Evolutionary conservation across 805 yeast genomes (phyloP), one percentile per base, ranked within the genome.

Genomic region (Kluyveromyces wickerhamii): DNA sequence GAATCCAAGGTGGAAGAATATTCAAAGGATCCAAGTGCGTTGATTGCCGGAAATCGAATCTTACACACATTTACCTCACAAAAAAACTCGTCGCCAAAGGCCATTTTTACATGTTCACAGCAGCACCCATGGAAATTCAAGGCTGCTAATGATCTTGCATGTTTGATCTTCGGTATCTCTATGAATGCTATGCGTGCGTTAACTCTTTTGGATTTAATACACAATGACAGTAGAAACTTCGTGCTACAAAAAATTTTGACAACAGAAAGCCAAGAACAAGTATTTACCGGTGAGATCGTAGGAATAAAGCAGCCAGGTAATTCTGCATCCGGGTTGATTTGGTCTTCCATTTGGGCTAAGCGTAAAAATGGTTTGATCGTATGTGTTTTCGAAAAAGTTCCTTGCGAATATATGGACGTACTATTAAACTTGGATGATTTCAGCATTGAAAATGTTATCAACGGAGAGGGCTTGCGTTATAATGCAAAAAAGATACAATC

Each of bases 281-380:
- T 79, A 0, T 82, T 82, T 51, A 72, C 87, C 2, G 96, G 96
- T 39, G 92, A 84, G 48, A 76, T 87, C 31, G 76, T 86, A 9
- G 95, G 94, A 7, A 80, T 87, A 30, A 65, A 72, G 26, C 70
- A 85, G 45, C 75, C 79, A 10, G 81, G 82, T 12, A 70, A 69
- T 31, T 35, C 41, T 8, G 38, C 34, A 16, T 38, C 48, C 2
- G 70, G 70, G 19, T 63, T 72, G 39, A 82, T 88, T 1, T 79
- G 94, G 82, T 87, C 95, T 8, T 82, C 95, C 0, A 58, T 88
- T 37, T 89, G 96, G 96, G 94, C 92, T 1, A 87, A 87, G 48
- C 65, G 75, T 39, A 76, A 78, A 44, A 79, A 78, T 3, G 73
- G 73, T 28, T 58, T 83, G 36, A 69, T 87, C 35, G 79, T 86